Base-by-base conservation (phyloP, 495 filamentous ascomycete species). In the Peziza echinospora region DNA sequence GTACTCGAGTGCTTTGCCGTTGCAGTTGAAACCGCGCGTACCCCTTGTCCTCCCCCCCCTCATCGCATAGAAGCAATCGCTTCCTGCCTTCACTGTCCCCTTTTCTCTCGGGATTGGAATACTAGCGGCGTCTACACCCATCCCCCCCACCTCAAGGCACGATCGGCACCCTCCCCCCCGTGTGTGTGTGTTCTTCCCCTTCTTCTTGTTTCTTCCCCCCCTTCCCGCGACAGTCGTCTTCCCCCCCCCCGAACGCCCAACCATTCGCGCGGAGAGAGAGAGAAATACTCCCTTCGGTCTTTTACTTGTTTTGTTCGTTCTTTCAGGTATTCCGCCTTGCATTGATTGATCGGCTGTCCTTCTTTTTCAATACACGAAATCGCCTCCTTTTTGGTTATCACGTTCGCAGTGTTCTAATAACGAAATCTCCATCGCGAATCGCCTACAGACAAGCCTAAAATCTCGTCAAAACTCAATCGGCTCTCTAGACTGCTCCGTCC, bases 31-130 rank as follows among this genome's bases (percentile, higher is more conserved):
- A 43, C 40, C 47, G 44, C 48, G 39, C 47, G 49, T 49, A 52
- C 51, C 52, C 51, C 39, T 21, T 45, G 45, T 24, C 44, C 62
- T 50, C 49, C 49, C 48, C 50, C 47, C 46, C 49, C 54, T 39
- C 49, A 37, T 51, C 40, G 50, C 50, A 47, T 26, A 47, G 47
- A 52, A 26, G 47, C 44, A 42, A 41, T 45, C 44, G 46, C 49
- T 49, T 49, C 47, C 51, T 30, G 45, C 48, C 40, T 43, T 48
- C 51, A 43, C 46, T 51, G 34, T 42, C 45, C 53, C n/a, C n/a
- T n/a, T n/a, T n/a, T n/a, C n/a, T n/a, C n/a, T n/a, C n/a, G n/a
- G n/a, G n/a, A n/a, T n/a, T n/a, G n/a, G n/a, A n/a, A n/a, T n/a
- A n/a, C n/a, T n/a, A n/a, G n/a, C n/a, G n/a, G n/a, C n/a, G n/a